Base-by-base conservation (phyloP, 306 rosid genomes). In the Inga laurina region DNA sequence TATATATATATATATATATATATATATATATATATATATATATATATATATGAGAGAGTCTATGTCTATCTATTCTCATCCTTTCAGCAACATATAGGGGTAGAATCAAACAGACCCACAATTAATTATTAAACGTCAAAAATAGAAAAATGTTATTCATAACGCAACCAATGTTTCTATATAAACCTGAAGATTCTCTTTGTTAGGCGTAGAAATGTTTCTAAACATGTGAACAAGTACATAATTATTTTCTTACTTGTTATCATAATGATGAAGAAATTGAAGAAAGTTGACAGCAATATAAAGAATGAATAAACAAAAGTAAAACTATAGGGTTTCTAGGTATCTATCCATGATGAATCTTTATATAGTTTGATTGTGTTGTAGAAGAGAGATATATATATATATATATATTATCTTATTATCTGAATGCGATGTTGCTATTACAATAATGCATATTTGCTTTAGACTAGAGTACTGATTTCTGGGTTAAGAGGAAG, bases 341-440 rank as follows among this genome's bases (percentile, higher is more conserved):
- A 68, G 54, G 72, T 52, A 22, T 30, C 30, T 21, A 69, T 52
- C 52, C 12, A 10, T 43, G 81, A 12, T 59, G 46, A 71, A 71
- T 77, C 79, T 83, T 77, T 57, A 71, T 37, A 37, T 37, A 37
- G 73, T 19, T 54, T 41, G 67, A 76, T 71, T 57, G 16, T 61
- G 79, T 48, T 71, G 49, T 83, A 10, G 39, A 67, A 78, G 54
- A 78, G 27, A 27, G 27, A 27, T 10, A 18, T 52, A 16, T 52
- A 52, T 18, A 37, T 10, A 37, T 0, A 35, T 37, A 37, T 3
- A 59, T 34, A 4, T 62, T 59, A 71, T 61, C 75, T 71, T 78
- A 45, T 52, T 59, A 44, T 14, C 37, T 34, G 35, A 68, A 68
- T 34, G 54, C 43, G 30, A 62, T 30, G 79, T 45, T 45, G 82